Conservation (phyloP, 805 yeast genomes). For the Diddensiella caesifluorescens region DNA sequence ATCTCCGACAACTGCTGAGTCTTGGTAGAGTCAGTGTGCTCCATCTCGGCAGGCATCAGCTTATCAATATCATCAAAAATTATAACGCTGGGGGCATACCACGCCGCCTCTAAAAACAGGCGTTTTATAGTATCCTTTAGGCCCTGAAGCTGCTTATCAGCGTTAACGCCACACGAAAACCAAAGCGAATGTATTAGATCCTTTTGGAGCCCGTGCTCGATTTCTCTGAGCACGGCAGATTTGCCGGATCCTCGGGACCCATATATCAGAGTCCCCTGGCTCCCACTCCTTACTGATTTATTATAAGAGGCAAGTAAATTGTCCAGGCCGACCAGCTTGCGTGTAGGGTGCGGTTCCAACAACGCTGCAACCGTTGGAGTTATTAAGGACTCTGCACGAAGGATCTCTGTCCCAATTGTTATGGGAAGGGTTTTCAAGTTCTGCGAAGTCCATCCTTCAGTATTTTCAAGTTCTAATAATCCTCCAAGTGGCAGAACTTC, state of each 20-base stretch:
- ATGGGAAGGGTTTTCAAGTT: constrained; percentile 12
- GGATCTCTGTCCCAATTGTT: constrained; percentile 23
- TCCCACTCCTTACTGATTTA: constrained; percentile 40
- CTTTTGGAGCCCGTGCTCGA: constrained; percentile 36
- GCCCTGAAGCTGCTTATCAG: constrained; percentile 49
- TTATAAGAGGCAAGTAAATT: constrained; percentile 37
- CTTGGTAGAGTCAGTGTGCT: constrained; percentile 53
- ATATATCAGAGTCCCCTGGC: constrained; percentile 54
- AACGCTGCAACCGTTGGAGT: constrained; percentile 11
- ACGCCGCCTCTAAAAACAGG: constrained; percentile 50
- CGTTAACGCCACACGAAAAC: constrained; percentile 48
- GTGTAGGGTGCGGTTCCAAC: not conserved
- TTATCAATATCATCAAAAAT: constrained; percentile 75
- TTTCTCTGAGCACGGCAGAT: constrained; percentile 45
- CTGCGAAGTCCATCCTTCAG: constrained; percentile 39
- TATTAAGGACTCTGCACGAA: constrained; percentile 38
- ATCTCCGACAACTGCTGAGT: constrained; percentile 63
- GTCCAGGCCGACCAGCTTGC: constrained; percentile 54
- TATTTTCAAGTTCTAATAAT: constrained; percentile 43
- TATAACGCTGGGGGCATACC: constrained; percentile 75
- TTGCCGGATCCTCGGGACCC: constrained; percentile 87
- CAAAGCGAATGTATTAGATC: constrained; percentile 44
- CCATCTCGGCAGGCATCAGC: constrained; percentile 59
- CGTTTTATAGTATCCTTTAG: constrained; percentile 42
- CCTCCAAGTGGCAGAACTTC: constrained; percentile 55